A percentile compares a stretch with the other conserved stretches of the same genome.
Evolutionary conservation across 305 asterid genomes (phyloP).

Genomic region (Solanum hybrid): DNA sequence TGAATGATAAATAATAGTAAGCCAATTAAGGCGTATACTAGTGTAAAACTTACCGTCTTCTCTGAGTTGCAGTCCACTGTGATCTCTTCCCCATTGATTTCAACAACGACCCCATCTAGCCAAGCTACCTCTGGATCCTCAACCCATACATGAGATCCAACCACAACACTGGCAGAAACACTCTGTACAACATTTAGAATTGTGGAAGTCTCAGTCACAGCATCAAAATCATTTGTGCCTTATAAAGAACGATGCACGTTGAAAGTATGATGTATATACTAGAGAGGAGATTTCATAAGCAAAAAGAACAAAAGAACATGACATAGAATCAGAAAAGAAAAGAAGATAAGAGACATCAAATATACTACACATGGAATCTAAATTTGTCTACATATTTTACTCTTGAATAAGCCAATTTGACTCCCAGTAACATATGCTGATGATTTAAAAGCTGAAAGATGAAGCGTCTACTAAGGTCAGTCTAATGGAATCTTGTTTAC

Average conservation of each 20-base stretch:
- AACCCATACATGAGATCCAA: constrained; percentile 96
- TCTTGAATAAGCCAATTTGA: not conserved
- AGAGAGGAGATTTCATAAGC: not conserved
- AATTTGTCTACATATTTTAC: not conserved
- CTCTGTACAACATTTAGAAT: constrained; percentile 36
- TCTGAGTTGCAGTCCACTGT: constrained; percentile 58
- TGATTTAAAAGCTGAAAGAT: not conserved
- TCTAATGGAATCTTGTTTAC: not conserved
- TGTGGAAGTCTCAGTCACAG: not conserved
- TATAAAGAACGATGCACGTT: not conserved
- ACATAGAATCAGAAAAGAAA: not conserved
- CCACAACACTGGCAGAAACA: constrained; percentile 47
- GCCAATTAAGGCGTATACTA: not conserved
- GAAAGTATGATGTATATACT: not conserved
- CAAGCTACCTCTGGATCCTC: constrained; percentile 87
- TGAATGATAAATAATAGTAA: not conserved
- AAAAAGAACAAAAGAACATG: not conserved
- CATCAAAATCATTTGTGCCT: not conserved
- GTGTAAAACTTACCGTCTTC: constrained; percentile 45
- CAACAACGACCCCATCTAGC: constrained; percentile 76
- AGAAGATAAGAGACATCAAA: not conserved
- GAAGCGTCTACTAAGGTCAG: not conserved
- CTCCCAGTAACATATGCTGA: not conserved
- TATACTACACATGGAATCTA: not conserved
- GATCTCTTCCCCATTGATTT: constrained; percentile 58